phyloP scores from a whole-genome alignment of 129 eudicot genomes.

The Tagetes patula region DNA sequence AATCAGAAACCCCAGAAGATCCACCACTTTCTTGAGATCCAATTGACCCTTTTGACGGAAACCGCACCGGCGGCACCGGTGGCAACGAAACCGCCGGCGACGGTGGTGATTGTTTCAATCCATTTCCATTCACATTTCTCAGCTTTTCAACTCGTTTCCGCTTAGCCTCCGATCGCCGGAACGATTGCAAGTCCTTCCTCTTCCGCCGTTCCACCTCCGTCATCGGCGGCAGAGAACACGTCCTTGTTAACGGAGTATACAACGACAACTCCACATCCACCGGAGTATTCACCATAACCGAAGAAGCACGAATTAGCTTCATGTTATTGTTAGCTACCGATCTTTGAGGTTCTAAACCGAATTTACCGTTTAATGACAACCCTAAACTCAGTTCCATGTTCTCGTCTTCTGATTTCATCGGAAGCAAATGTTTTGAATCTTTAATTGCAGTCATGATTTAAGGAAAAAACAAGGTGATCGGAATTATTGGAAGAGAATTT shows the following conservation, averaged over 20 bases:
- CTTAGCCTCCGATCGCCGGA: slow-evolving; percentile 54
- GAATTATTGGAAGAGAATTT: background rate
- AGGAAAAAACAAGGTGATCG: background rate
- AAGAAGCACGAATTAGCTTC: slow-evolving; percentile 39
- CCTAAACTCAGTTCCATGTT: slow-evolving; percentile 54
- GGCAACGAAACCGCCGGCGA: background rate
- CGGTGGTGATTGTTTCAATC: slow-evolving; percentile 18
- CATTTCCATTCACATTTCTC: slow-evolving; percentile 27
- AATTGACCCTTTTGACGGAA: slow-evolving; percentile 35
- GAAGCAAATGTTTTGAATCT: slow-evolving; percentile 33
- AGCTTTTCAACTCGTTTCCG: slow-evolving; percentile 51
- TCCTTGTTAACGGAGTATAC: slow-evolving; percentile 41
- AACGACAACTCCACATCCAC: slow-evolving; percentile 32
- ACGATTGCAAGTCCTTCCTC: slow-evolving; percentile 54
- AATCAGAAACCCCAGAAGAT: slow-evolving; percentile 48
- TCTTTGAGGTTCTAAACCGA: slow-evolving; percentile 51
- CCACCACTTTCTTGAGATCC: slow-evolving; percentile 50
- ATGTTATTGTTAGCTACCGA: slow-evolving; percentile 1
- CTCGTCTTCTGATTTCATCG: slow-evolving; percentile 14
- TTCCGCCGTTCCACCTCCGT: slow-evolving; percentile 55
- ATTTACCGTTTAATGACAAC: slow-evolving; percentile 61
- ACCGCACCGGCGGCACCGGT: background rate
- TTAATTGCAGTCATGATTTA: slow-evolving; percentile 31
- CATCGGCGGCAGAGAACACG: slow-evolving; percentile 57
- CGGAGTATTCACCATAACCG: slow-evolving; percentile 30